Conservation (phyloP, 768 basidiomycete species). For the Rickenella mellea region DNA sequence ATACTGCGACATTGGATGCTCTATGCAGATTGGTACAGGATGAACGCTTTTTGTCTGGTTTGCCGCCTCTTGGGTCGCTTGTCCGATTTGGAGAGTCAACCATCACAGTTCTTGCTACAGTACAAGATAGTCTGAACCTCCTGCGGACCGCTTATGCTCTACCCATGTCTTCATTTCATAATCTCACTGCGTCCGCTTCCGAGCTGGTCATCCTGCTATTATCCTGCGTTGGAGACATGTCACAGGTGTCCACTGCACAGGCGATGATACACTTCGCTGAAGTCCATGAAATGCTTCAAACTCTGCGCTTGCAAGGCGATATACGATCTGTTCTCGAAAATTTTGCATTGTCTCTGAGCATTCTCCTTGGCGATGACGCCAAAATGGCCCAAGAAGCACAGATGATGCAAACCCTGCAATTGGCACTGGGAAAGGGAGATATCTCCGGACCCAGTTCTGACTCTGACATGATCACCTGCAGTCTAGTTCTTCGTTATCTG, state of each 20-base stretch:
- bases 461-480: constrained; percentile 55
- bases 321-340: constrained; percentile 50
- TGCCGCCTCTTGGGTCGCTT: constrained; percentile 44
- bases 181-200: constrained; percentile 47
- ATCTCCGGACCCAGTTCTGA: constrained; percentile 48
- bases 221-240: constrained; percentile 49
- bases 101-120: constrained; percentile 37
- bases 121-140: constrained; percentile 53
- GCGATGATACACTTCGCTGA: constrained; percentile 39
- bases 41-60: constrained; percentile 48
- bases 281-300: constrained; percentile 43
- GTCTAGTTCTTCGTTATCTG: constrained; percentile 51
- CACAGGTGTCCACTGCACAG: constrained; percentile 53
- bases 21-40: constrained; percentile 61
- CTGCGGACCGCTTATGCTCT: constrained; percentile 48
- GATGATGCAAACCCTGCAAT: constrained; percentile 55
- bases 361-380: constrained; percentile 58
- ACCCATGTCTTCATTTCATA: constrained; percentile 37
- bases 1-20: constrained; percentile 56
- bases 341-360: constrained; percentile 47
- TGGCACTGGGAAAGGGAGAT: constrained; percentile 49
- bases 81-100: constrained; percentile 42
- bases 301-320: constrained; percentile 39
- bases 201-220: constrained; percentile 56
- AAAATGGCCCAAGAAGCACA: constrained; percentile 65